These are phyloP conservation scores for Angomonas deanei DNA, from an alignment of 208 protist genomes.

Conservation along the genomic window DNA sequence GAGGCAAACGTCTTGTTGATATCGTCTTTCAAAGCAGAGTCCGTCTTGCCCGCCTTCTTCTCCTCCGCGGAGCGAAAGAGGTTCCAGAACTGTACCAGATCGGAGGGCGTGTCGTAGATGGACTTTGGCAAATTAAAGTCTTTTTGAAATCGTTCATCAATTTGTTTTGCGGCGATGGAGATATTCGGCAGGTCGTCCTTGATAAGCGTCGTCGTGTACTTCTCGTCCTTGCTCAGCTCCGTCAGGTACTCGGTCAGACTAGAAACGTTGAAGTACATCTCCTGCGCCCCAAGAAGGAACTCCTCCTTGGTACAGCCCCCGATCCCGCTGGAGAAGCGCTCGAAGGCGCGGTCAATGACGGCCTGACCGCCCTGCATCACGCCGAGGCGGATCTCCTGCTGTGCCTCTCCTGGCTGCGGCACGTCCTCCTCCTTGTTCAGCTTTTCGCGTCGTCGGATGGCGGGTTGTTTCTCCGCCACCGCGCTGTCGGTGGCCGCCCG, in stretches of 20 bases:
- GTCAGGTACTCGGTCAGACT: slow-evolving; percentile 28
- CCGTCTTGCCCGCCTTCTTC: not conserved
- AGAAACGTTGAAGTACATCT: slow-evolving; percentile 61
- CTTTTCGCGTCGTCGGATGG: not conserved
- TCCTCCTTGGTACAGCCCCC: slow-evolving; percentile 49
- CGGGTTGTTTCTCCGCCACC: not conserved
- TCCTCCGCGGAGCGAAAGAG: not conserved
- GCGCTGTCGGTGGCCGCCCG: not conserved
- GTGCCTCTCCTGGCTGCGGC: not conserved
- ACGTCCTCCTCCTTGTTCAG: not conserved
- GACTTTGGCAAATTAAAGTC: not conserved
- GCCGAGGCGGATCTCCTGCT: slow-evolving; percentile 15
- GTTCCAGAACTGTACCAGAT: not conserved
- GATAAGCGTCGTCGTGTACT: slow-evolving; percentile 12
- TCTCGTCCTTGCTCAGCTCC: slow-evolving; percentile 8
- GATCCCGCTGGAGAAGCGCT: slow-evolving; percentile 33
- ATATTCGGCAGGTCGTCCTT: slow-evolving; percentile 22
- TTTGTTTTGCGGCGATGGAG: slow-evolving; percentile 8
- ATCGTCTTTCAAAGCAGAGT: not conserved
- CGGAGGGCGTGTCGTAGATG: not conserved
- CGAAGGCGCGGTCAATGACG: slow-evolving; percentile 37
- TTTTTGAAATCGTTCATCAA: not conserved
- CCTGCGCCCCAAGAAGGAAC: slow-evolving; percentile 54
- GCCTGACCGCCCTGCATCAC: slow-evolving; percentile 28
- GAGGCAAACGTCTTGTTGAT: not conserved